Conservation (phyloP, 2,329 filamentous ascomycete genomes). For the Karstenula rhodostoma region DNA sequence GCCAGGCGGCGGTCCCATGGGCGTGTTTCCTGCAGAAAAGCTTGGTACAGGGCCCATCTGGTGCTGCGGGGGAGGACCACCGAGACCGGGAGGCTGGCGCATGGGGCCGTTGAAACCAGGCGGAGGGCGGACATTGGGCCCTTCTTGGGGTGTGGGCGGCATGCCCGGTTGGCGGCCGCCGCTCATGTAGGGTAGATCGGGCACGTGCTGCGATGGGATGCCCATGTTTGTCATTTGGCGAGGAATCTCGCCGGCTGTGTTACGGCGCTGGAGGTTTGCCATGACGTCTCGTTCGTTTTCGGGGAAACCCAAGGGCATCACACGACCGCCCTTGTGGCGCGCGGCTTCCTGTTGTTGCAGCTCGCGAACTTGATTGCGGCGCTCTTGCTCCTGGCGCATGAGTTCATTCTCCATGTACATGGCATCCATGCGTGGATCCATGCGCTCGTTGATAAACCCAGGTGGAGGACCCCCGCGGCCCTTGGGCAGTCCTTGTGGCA, state of each 20-base stretch:
- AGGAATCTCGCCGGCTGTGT: conserved; percentile 43
- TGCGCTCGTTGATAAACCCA: conserved; percentile 42
- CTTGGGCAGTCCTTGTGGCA: conserved; percentile 48
- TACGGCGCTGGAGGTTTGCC: conserved; percentile 46
- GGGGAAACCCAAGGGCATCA: conserved; percentile 43
- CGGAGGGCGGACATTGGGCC: conserved; percentile 46
- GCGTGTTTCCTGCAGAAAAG: conserved; percentile 49
- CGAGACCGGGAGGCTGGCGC: conserved; percentile 47
- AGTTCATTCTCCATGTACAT: conserved; percentile 39
- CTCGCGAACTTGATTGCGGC: conserved; percentile 42
- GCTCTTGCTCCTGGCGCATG: conserved; percentile 41
- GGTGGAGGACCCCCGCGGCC: conserved; percentile 46
- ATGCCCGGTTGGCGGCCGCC: conserved; percentile 45
- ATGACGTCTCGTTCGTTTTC: conserved; percentile 45
- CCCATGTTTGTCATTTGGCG: conserved; percentile 52
- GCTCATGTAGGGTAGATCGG: conserved; percentile 46
- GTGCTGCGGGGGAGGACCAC: conserved; percentile 34
- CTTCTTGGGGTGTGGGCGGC: conserved; percentile 47
- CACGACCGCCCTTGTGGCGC: conserved; percentile 42
- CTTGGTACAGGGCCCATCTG: conserved; percentile 44
- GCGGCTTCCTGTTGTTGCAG: conserved; percentile 46
- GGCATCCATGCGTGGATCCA: conserved; percentile 37
- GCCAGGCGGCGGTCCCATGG: conserved; percentile 48
- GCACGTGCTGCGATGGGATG: conserved; percentile 50
- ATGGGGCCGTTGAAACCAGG: conserved; percentile 48